These are phyloP conservation scores for Chernovozyma sophiae-reginae DNA, from an alignment of 1,139 yeast genomes.

Conservation along the genomic window DNA sequence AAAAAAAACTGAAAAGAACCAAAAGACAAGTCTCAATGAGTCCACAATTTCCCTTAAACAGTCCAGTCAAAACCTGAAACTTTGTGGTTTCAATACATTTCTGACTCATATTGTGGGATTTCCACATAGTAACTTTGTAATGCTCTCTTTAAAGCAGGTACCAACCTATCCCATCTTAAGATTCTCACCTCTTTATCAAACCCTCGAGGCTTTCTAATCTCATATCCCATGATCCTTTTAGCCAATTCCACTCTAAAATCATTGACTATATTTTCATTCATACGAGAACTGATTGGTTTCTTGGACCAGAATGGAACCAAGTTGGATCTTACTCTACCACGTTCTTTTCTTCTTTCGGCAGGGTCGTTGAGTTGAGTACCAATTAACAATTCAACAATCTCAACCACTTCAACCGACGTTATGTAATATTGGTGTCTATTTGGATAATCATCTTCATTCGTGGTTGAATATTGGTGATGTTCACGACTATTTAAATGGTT, in stretches of 20 bases:
- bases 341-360: slow-evolving; percentile 50
- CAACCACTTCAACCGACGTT: slow-evolving; percentile 64
- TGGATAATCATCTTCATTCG: background rate
- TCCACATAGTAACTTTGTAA: slow-evolving; percentile 62
- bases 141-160: slow-evolving; percentile 59
- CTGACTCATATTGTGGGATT: slow-evolving; percentile 27
- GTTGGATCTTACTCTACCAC: slow-evolving; percentile 62
- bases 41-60: no score
- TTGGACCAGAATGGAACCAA: slow-evolving; percentile 68
- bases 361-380: slow-evolving; percentile 46
- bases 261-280: slow-evolving; percentile 25
- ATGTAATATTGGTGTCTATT: slow-evolving; percentile 43
- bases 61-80: no score
- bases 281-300: slow-evolving; percentile 52
- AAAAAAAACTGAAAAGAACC: no score
- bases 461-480: background rate
- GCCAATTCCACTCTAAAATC: slow-evolving; percentile 56
- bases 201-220: slow-evolving; percentile 59
- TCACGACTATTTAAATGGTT: background rate
- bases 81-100: slow-evolving; percentile 3
- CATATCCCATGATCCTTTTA: slow-evolving; percentile 62
- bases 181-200: slow-evolving; percentile 66
- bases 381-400: slow-evolving; percentile 56
- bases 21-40: no score
- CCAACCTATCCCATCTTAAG: slow-evolving; percentile 55